phyloP scores from a whole-genome alignment of 768 basidiomycete species.

The Galerina marginata region DNA sequence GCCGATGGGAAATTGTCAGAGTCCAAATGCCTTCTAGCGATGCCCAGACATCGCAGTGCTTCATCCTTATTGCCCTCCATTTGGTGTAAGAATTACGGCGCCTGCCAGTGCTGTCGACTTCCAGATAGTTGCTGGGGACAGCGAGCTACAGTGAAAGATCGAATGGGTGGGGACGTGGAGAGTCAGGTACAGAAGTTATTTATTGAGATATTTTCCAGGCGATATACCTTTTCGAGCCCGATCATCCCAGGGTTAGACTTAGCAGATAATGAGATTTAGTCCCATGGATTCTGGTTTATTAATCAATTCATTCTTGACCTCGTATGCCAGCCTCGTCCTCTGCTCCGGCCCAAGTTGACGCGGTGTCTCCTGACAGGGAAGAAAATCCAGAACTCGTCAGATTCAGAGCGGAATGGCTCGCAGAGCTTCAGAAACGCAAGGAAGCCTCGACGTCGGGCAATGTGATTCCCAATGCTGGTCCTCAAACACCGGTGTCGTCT shows the following conservation, averaged over 20 bases:
- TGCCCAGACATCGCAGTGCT: conserved; percentile 78
- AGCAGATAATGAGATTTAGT: conserved; percentile 22
- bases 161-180: conserved; percentile 24
- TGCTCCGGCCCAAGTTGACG: conserved; percentile 14
- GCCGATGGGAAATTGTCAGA: conserved; percentile 77
- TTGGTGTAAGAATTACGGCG: not conserved
- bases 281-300: conserved; percentile 6
- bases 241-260: conserved; percentile 12
- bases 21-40: conserved; percentile 78
- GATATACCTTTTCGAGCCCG: conserved; percentile 6
- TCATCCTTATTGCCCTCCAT: conserved; percentile 95
- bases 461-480: not conserved
- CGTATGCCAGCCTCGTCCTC: conserved; percentile 24
- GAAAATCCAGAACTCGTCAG: conserved; percentile 67
- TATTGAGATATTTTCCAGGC: conserved; percentile 1
- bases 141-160: conserved; percentile 4
- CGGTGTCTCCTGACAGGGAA: conserved; percentile 29
- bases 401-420: conserved; percentile 79
- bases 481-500: not conserved
- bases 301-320: conserved; percentile 20
- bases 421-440: conserved; percentile 58
- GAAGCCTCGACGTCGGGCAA: conserved; percentile 6
- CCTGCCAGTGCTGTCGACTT: conserved; percentile 5
- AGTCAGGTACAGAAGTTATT: not conserved
- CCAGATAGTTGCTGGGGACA: not conserved